Evolutionary conservation across 2,329 filamentous ascomycete genomes (phyloP).

Genomic region (Pezicula carpinea): DNA sequence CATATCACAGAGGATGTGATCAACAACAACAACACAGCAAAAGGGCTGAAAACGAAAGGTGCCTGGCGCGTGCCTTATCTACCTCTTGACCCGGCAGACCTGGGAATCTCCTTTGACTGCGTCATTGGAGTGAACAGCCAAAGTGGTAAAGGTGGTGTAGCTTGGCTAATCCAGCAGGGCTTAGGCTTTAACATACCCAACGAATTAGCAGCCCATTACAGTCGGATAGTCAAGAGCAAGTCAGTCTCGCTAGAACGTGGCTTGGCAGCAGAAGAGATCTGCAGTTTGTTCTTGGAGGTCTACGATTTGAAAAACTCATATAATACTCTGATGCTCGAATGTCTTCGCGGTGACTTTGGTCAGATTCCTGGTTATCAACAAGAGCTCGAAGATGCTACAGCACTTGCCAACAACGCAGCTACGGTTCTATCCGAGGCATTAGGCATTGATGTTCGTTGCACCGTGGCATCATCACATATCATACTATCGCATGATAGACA

Average conservation of each 20-base stretch:
- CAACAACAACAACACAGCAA: constrained; percentile 45
- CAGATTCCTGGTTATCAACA: not conserved
- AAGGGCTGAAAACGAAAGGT: constrained; percentile 41
- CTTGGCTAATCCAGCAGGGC: constrained; percentile 68
- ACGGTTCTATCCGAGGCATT: not conserved
- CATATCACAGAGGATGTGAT: not conserved
- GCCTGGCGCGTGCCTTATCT: constrained; percentile 83
- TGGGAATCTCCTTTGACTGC: constrained; percentile 87
- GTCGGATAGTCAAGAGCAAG: not conserved
- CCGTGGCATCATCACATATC: not conserved
- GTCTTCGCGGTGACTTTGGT: not conserved
- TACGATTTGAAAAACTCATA: constrained; percentile 3
- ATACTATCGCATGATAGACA: not conserved
- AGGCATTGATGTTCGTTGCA: not conserved
- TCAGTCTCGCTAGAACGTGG: constrained; percentile 1
- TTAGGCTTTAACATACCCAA: constrained; percentile 4
- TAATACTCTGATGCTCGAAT: not conserved
- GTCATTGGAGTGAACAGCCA: constrained; percentile 95
- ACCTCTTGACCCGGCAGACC: constrained; percentile 82
- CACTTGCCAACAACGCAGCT: not conserved
- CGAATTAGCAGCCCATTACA: constrained; percentile 3
- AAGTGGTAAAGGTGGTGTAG: constrained; percentile 84
- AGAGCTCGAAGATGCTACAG: constrained; percentile 2
- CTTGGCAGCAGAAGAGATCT: constrained; percentile 2
- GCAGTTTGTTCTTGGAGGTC: not conserved